phyloP scores from a whole-genome alignment of 345 rosid species.

The Fremontodendron californicum region DNA sequence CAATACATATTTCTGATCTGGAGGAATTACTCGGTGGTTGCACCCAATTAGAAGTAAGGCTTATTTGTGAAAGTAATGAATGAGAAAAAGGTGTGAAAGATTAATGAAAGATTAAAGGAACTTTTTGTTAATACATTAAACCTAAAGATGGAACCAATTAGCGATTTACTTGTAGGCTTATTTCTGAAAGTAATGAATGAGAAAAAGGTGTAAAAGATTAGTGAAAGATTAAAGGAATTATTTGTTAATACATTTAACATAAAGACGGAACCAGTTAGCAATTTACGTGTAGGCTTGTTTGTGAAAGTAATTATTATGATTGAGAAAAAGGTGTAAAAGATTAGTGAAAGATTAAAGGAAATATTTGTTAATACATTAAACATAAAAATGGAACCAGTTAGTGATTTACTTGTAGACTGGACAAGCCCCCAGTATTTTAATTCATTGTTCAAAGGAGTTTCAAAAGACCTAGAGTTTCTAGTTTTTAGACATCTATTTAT shows the following conservation, averaged over 20 bases:
- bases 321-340: not conserved
- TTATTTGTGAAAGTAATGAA: conserved; percentile 11
- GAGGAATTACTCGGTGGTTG: conserved; percentile 81
- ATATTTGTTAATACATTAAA: not conserved
- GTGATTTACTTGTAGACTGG: not conserved
- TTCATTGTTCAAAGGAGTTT: not conserved
- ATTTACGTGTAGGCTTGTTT: not conserved
- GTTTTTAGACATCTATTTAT: not conserved
- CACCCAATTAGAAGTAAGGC: conserved; percentile 79
- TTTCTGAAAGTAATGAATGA: conserved; percentile 4
- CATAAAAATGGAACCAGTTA: not conserved
- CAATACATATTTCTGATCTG: conserved; percentile 60
- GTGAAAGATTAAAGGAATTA: not conserved
- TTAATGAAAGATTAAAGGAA: not conserved
- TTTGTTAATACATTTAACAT: not conserved
- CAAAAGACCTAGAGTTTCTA: not conserved
- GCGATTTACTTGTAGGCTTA: conserved; percentile 54
- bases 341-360: not conserved
- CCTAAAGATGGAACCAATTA: conserved; percentile 28
- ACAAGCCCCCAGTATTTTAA: not conserved
- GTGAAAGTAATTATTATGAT: conserved; percentile 1
- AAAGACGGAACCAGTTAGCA: not conserved
- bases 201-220: not conserved
- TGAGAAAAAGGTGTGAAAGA: not conserved
- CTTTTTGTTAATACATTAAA: not conserved